These are phyloP conservation scores for Seiridium unicorne DNA, from an alignment of 2,329 filamentous ascomycete genomes.

Conservation along the genomic window DNA sequence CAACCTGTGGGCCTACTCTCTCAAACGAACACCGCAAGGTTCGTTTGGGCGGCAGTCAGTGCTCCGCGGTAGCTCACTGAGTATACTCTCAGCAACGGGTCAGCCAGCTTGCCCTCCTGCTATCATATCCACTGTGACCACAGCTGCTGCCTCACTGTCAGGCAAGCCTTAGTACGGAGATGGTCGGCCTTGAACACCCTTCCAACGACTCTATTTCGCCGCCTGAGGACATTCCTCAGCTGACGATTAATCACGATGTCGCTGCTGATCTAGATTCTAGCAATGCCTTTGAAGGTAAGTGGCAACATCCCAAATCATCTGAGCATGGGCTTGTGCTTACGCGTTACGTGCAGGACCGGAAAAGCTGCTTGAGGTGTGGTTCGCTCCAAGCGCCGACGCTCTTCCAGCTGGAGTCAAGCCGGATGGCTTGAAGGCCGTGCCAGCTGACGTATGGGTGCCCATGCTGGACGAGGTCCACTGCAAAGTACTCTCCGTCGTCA, in stretches of 20 bases:
- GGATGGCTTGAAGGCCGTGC: constrained; percentile 81
- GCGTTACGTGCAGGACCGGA: constrained; percentile 67
- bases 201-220: constrained; percentile 80
- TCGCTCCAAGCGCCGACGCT: constrained; percentile 73
- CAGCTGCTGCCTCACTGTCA: constrained; percentile 18
- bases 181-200: constrained; percentile 82
- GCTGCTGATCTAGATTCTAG: constrained; percentile 88
- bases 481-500: constrained; percentile 92
- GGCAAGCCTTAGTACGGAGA: constrained; percentile 51
- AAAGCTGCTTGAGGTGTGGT: constrained; percentile 98
- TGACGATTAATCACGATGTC: constrained; percentile 96
- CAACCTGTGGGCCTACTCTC: constrained; percentile 90
- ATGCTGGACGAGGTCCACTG: constrained; percentile 99
- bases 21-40: constrained; percentile 90
- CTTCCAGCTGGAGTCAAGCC: constrained; percentile 70
- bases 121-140: background rate
- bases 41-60: constrained; percentile 98
- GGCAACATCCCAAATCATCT: too few relatives aligned
- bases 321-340: background rate
- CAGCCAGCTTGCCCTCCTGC: background rate
- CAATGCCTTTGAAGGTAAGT: constrained; percentile 89
- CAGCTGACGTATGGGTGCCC: constrained; percentile 83
- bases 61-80: constrained; percentile 70
- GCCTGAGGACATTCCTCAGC: constrained; percentile 78
- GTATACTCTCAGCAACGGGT: constrained; percentile 17